These are phyloP conservation scores for Pisolithus marmoratus DNA, from an alignment of 768 basidiomycete genomes.

Conservation along the genomic window DNA sequence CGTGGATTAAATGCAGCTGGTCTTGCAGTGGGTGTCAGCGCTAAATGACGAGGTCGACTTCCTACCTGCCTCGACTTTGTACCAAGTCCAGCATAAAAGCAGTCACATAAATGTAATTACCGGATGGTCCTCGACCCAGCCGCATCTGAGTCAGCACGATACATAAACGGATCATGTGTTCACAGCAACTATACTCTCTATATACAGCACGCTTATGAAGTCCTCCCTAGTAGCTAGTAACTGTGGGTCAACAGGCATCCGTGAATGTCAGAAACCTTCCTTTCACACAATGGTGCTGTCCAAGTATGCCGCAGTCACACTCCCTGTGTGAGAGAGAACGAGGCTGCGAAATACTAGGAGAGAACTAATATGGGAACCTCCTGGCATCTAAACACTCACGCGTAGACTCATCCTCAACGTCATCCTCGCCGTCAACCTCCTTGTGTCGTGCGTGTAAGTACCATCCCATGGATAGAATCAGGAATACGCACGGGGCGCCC, in stretches of 20 bases:
- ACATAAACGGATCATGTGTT: not conserved
- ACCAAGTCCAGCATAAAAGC: not conserved
- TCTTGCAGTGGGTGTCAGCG: not conserved
- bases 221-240: conserved; percentile 10
- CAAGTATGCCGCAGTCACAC: conserved; percentile 6
- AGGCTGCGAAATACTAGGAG: conserved; percentile 4
- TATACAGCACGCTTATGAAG: conserved; percentile 3
- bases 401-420: too few relatives aligned
- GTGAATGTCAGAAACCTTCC: too few relatives aligned
- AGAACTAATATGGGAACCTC: conserved; percentile 6
- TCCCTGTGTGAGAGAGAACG: conserved; percentile 2
- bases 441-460: not conserved
- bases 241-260: not conserved
- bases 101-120: not conserved
- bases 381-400: not conserved
- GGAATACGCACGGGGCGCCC: conserved; percentile 42
- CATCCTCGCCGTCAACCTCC: not conserved
- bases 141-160: not conserved
- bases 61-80: not conserved
- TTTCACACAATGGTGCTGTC: conserved; percentile 7
- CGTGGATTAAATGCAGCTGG: conserved; percentile 13
- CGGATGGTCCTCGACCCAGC: too few relatives aligned
- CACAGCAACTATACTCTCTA: not conserved
- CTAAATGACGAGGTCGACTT: not conserved
- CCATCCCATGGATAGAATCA: not conserved